Evolutionary conservation across 2,329 filamentous ascomycete genomes (phyloP).

Genomic region (Pseudogymnoascus sp.): DNA sequence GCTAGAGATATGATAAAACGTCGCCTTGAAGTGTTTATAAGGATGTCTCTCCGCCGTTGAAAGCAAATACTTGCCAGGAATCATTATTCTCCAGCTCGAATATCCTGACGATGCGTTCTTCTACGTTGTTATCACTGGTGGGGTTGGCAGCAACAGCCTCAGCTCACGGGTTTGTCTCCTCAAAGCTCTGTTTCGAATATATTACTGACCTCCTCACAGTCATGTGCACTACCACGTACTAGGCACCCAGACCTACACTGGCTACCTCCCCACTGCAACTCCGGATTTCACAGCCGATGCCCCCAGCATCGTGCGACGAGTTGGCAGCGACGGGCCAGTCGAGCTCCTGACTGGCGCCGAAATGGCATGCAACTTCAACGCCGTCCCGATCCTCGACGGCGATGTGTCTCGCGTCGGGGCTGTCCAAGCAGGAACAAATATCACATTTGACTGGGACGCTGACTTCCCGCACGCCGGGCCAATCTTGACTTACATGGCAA

Average conservation of each 20-base stretch:
- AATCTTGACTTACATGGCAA: slow-evolving; percentile 13
- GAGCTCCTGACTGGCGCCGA: background rate
- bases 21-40: background rate
- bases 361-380: slow-evolving; percentile 11
- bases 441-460: slow-evolving; percentile 7
- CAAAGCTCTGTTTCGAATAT: background rate
- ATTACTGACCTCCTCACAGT: background rate
- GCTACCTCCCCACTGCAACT: slow-evolving; percentile 11
- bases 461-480: slow-evolving; percentile 10
- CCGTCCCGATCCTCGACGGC: slow-evolving; percentile 10
- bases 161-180: background rate
- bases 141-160: background rate
- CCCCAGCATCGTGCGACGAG: slow-evolving; percentile 10
- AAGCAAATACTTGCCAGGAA: background rate
- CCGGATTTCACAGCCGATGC: slow-evolving; percentile 10
- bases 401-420: slow-evolving; percentile 9
- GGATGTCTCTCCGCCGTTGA: background rate
- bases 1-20: background rate
- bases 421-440: slow-evolving; percentile 9
- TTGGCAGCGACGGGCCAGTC: slow-evolving; percentile 11
- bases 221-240: background rate
- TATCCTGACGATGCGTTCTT: background rate
- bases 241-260: slow-evolving; percentile 9
- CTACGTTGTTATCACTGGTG: background rate
- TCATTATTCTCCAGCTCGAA: background rate